A percentile compares a stretch with the other conserved stretches of the same genome.
These are phyloP conservation scores for Aurinia saxatilis DNA, from an alignment of 345 rosid species.

Conservation along the genomic window DNA sequence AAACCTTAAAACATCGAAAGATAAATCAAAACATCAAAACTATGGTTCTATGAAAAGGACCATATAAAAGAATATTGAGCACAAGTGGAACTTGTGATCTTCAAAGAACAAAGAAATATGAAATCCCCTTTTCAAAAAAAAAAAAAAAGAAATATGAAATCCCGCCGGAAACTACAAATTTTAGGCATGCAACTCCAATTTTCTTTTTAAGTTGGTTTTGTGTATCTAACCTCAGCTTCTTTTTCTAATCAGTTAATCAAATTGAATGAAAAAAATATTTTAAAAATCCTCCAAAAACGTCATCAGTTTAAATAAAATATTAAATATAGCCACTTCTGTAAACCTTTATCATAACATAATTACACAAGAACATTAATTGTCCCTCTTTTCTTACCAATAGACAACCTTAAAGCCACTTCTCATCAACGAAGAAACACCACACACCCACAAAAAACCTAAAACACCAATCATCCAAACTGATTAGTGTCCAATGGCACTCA, in stretches of 20 bases:
- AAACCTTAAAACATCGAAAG: too few relatives aligned
- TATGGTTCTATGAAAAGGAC: too few relatives aligned
- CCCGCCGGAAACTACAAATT: too few relatives aligned
- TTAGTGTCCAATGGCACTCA: conserved; percentile 42
- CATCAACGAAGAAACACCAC: conserved; percentile 3
- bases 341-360: conserved; percentile 27
- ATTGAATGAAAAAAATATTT: neutral
- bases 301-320: conserved; percentile 20
- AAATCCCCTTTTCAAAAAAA: too few relatives aligned
- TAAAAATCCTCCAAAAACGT: conserved; percentile 14
- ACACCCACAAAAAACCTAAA: neutral
- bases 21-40: too few relatives aligned
- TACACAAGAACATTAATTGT: conserved; percentile 25
- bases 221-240: conserved; percentile 23
- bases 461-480: neutral
- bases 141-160: too few relatives aligned
- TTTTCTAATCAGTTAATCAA: conserved; percentile 11
- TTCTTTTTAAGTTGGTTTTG: too few relatives aligned
- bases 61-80: neutral
- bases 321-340: conserved; percentile 23
- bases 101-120: too few relatives aligned
- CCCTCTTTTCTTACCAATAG: conserved; percentile 21
- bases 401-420: too few relatives aligned
- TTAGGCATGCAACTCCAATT: too few relatives aligned
- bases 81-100: neutral